phyloP scores from a whole-genome alignment of 805 yeast species.

The Yamadazyma kitorensis region DNA sequence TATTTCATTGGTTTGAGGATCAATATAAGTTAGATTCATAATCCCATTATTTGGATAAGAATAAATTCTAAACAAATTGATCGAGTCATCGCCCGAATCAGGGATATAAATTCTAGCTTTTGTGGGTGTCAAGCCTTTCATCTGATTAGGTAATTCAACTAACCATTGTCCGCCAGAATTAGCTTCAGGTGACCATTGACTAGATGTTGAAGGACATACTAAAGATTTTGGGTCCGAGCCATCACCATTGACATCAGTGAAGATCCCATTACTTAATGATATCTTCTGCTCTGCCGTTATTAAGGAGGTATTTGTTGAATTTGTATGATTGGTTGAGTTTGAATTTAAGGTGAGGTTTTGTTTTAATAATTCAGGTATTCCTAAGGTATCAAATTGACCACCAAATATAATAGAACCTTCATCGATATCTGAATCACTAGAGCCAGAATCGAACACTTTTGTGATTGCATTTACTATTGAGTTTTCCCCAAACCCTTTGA shows the following conservation, averaged over 20 bases:
- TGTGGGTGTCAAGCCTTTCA: constrained; percentile 56
- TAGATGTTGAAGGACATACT: constrained; percentile 53
- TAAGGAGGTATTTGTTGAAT: constrained; percentile 38
- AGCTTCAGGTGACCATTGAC: constrained; percentile 53
- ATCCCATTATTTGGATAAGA: constrained; percentile 82
- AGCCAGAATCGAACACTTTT: constrained; percentile 38
- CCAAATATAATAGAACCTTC: constrained; percentile 66
- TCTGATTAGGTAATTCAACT: constrained; percentile 52
- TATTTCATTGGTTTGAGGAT: constrained; percentile 61
- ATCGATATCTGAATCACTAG: constrained; percentile 14
- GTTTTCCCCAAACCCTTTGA: constrained; percentile 69
- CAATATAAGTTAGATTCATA: constrained; percentile 85
- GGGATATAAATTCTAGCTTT: constrained; percentile 73
- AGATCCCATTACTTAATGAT: constrained; percentile 54
- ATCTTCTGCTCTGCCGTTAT: constrained; percentile 58
- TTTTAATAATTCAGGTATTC: constrained; percentile 42
- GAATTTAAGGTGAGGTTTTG: constrained; percentile 31
- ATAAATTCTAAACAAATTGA: constrained; percentile 65
- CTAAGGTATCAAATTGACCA: constrained; percentile 68
- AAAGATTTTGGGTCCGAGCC: constrained; percentile 30
- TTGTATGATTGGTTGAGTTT: constrained; percentile 20
- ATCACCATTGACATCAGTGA: constrained; percentile 46
- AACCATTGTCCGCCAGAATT: constrained; percentile 62
- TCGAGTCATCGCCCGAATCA: constrained; percentile 44
- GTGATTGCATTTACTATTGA: constrained; percentile 63